Evolutionary conservation across 352 stramenopile genomes (phyloP).

Genomic region (Phytopythium oedochilum): DNA sequence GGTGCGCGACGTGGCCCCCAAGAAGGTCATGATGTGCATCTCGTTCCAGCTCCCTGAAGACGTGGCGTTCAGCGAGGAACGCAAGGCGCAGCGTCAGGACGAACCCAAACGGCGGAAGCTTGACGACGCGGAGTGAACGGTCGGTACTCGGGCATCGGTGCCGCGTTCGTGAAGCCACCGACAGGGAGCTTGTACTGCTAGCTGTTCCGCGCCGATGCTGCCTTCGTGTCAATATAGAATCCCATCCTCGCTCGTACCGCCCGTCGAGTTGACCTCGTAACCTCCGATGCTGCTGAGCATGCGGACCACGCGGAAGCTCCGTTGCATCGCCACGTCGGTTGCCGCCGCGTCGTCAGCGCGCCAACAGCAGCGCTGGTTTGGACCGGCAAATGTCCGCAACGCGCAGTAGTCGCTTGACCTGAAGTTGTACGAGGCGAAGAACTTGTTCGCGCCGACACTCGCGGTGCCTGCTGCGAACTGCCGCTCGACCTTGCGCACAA

Average conservation of each 20-base stretch:
- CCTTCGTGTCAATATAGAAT: conserved; percentile 3
- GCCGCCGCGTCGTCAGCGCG: neutral
- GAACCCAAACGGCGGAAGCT: conserved; percentile 47
- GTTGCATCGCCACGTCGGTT: neutral
- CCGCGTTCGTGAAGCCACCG: too few relatives aligned
- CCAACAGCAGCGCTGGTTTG: neutral
- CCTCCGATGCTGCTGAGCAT: neutral
- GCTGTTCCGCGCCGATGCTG: neutral
- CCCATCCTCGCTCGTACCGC: neutral
- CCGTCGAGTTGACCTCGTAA: conserved; percentile 1
- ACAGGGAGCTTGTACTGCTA: neutral
- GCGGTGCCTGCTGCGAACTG: neutral
- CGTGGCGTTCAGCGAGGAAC: conserved; percentile 57
- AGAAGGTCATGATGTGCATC: conserved; percentile 98
- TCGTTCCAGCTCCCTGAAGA: conserved; percentile 90
- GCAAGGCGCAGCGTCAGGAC: conserved; percentile 29
- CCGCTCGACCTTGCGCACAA: neutral
- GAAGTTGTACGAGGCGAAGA: conserved; percentile 7
- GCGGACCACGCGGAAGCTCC: conserved; percentile 2
- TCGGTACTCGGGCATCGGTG: too few relatives aligned
- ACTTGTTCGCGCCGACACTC: neutral
- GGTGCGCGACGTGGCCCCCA: conserved; percentile 94
- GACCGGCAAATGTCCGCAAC: neutral
- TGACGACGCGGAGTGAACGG: conserved; percentile 8
- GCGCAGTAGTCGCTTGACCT: conserved; percentile 5